Percentiles rank a stretch among this genome's conserved stretches.
These are phyloP conservation scores for Fusarium buharicum DNA, from an alignment of 2,329 filamentous ascomycete species.

Conservation along the genomic window DNA sequence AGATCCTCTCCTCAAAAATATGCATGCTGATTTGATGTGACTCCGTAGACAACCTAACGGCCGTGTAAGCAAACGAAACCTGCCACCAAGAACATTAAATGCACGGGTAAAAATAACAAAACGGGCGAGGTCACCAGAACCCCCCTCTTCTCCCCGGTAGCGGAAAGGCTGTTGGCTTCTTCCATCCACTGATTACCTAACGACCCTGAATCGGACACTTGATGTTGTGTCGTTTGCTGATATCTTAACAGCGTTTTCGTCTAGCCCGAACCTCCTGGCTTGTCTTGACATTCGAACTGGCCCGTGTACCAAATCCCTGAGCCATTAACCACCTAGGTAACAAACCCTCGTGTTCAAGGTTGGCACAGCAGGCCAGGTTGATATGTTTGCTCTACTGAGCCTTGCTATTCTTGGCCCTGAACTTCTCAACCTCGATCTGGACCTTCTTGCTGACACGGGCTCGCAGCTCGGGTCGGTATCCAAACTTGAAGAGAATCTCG, in stretches of 20 bases:
- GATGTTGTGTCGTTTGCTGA: conserved; percentile 1
- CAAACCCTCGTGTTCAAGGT: conserved; percentile 7
- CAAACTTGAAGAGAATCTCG: conserved; percentile 88
- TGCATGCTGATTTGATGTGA: conserved; percentile 30
- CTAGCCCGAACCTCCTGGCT: neutral
- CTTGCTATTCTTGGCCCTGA: conserved; percentile 67
- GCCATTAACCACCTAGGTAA: conserved; percentile 3
- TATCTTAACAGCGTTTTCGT: neutral
- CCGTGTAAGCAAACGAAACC: conserved; percentile 30
- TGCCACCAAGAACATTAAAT: conserved; percentile 27
- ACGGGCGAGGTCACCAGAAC: conserved; percentile 21
- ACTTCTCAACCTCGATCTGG: conserved; percentile 78
- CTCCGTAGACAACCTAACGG: conserved; percentile 20
- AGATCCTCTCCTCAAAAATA: conserved; percentile 20
- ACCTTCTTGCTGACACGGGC: conserved; percentile 81
- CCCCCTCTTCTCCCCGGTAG: conserved; percentile 7
- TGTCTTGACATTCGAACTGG: conserved; percentile 11
- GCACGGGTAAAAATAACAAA: conserved; percentile 24
- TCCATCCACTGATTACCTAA: conserved; percentile 3
- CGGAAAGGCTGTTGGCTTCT: conserved; percentile 1
- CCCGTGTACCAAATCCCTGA: neutral
- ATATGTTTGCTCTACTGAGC: conserved; percentile 54
- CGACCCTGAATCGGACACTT: neutral
- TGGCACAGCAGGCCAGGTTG: neutral
- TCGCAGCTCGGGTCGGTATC: conserved; percentile 90